Evolutionary conservation across 345 rosid species (phyloP).

Genomic region (Litchi chinensis): DNA sequence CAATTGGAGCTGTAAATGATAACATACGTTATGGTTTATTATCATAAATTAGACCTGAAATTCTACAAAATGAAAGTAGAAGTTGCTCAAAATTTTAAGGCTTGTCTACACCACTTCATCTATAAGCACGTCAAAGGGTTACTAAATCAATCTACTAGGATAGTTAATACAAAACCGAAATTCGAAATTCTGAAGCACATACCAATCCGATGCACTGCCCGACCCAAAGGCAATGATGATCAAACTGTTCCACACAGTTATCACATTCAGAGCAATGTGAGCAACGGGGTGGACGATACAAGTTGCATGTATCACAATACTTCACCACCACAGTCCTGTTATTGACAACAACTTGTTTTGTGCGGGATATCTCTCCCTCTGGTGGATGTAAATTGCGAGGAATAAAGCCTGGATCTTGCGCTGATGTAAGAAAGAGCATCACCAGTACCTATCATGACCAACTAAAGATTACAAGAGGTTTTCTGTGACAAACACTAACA

Average conservation of each 20-base stretch:
- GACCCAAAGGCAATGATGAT: slow-evolving; percentile 66
- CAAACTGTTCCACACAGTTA: slow-evolving; percentile 57
- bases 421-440: slow-evolving; percentile 51
- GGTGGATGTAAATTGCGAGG: slow-evolving; percentile 55
- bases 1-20: neutral
- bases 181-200: slow-evolving; percentile 15
- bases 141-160: neutral
- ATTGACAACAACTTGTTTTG: slow-evolving; percentile 40
- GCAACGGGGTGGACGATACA: slow-evolving; percentile 64
- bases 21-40: neutral
- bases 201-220: slow-evolving; percentile 70
- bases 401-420: slow-evolving; percentile 54
- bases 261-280: slow-evolving; percentile 61
- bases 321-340: slow-evolving; percentile 41
- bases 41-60: neutral
- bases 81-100: too few species aligned
- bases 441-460: slow-evolving; percentile 43
- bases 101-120: neutral
- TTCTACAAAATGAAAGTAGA: too few species aligned
- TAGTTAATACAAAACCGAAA: neutral
- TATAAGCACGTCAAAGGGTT: neutral
- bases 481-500: neutral
- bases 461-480: slow-evolving; percentile 11
- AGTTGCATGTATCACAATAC: slow-evolving; percentile 56
- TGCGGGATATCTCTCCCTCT: slow-evolving; percentile 45